Conservation (phyloP, 805 yeast species). For the Suhomyces sp. region DNA sequence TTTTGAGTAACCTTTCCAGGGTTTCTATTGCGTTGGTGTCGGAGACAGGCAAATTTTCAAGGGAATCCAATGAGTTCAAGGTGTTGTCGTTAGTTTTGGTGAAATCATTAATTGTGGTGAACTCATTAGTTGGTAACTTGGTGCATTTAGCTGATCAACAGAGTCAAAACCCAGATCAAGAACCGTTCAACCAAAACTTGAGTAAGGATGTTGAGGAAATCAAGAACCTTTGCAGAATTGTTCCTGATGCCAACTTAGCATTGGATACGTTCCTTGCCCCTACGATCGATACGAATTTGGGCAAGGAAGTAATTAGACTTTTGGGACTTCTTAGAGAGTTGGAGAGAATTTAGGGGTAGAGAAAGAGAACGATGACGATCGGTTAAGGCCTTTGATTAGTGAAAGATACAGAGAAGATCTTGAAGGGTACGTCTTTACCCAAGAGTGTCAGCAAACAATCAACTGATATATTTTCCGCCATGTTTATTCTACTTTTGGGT, state of each 20-base stretch:
- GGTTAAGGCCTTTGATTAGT: no score
- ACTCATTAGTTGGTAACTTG: constrained; percentile 34
- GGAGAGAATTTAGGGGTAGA: not conserved
- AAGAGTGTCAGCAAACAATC: no score
- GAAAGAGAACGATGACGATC: no score
- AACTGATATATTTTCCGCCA: no score
- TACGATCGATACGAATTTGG: constrained; percentile 32
- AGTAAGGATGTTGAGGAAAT: constrained; percentile 10
- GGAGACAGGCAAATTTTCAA: constrained; percentile 36
- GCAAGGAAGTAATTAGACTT: constrained; percentile 39
- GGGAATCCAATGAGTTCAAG: constrained; percentile 32
- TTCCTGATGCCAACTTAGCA: constrained; percentile 35
- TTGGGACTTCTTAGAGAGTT: constrained; percentile 24
- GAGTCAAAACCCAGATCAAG: constrained; percentile 1
- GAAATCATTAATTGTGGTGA: constrained; percentile 36
- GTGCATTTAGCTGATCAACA: constrained; percentile 17
- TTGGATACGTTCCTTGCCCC: constrained; percentile 38
- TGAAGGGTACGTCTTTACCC: no score
- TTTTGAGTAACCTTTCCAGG: constrained; percentile 33
- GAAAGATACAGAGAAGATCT: no score
- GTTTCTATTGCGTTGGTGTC: constrained; percentile 34
- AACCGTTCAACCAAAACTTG: constrained; percentile 3
- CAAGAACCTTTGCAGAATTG: constrained; percentile 23
- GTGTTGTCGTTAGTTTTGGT: constrained; percentile 33
- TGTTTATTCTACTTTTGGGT: no score